Conservation (phyloP, 208 protist species). For the Crithidia fasciculata region DNA sequence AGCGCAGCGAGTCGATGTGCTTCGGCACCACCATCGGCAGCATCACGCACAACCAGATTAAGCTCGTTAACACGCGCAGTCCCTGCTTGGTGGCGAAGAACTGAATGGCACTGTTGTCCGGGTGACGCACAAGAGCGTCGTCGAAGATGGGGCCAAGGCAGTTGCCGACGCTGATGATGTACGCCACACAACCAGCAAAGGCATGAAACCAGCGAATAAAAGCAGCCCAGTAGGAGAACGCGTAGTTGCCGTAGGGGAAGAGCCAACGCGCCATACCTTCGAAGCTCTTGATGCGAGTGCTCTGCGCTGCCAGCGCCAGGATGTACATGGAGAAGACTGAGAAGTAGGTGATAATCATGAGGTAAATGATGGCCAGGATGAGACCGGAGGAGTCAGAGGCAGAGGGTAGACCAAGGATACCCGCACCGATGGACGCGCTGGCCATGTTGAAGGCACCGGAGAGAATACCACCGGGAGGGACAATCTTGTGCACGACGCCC, state of each 20-base stretch:
- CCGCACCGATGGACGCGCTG: constrained; percentile 41
- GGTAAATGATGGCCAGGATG: constrained; percentile 34
- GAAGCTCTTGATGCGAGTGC: constrained; percentile 46
- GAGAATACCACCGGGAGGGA: constrained; percentile 40
- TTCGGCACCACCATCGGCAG: constrained; percentile 64
- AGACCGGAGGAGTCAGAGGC: constrained; percentile 50
- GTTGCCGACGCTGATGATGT: constrained; percentile 45
- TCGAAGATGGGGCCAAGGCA: constrained; percentile 39
- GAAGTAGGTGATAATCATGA: constrained; percentile 49
- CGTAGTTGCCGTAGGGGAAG: constrained; percentile 29
- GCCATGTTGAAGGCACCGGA: constrained; percentile 44
- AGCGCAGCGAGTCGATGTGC: constrained; percentile 70
- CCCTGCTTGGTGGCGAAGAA: constrained; percentile 35
- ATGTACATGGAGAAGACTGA: constrained; percentile 45
- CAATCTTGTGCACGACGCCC: constrained; percentile 17
- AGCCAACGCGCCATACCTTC: constrained; percentile 46
- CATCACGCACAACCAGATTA: constrained; percentile 61
- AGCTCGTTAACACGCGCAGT: constrained; percentile 33
- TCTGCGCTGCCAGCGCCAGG: constrained; percentile 37
- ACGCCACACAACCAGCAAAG: constrained; percentile 37
- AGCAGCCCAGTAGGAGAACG: constrained; percentile 47
- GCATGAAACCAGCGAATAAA: constrained; percentile 43
- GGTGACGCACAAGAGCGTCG: constrained; percentile 8
- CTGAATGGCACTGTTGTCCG: constrained; percentile 28
- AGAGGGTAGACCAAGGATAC: constrained; percentile 46